These are phyloP conservation scores for Globomyces sp. DNA, from an alignment of 371 early-diverging fungal genomes.

Conservation along the genomic window DNA sequence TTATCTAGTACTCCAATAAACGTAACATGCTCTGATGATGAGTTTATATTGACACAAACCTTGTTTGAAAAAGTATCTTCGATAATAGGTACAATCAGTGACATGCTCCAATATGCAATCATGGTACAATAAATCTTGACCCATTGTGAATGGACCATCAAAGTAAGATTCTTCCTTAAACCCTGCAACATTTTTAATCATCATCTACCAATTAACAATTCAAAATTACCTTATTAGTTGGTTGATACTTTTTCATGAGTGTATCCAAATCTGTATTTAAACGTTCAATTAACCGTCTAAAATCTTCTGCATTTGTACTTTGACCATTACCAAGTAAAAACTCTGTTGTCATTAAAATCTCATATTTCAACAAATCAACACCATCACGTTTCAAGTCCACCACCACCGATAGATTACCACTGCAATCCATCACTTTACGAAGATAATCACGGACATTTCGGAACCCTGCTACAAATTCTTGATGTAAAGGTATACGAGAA, in stretches of 20 bases:
- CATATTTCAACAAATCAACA: slow-evolving; percentile 7
- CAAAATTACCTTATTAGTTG: not conserved
- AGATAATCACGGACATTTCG: slow-evolving; percentile 1
- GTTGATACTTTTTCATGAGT: slow-evolving; percentile 8
- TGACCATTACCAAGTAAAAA: slow-evolving; percentile 7
- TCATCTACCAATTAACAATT: slow-evolving; percentile 11
- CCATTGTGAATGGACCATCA: slow-evolving; percentile 10
- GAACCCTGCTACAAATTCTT: slow-evolving; percentile 11
- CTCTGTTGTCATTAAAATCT: not conserved
- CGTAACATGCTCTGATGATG: slow-evolving; percentile 24
- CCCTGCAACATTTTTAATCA: slow-evolving; percentile 26
- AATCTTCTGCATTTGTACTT: slow-evolving; percentile 8
- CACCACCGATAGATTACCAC: not conserved
- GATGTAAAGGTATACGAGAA: not conserved
- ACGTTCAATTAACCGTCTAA: not conserved
- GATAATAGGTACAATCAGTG: slow-evolving; percentile 32
- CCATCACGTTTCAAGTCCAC: slow-evolving; percentile 5
- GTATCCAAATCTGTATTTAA: slow-evolving; percentile 12
- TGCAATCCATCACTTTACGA: slow-evolving; percentile 10
- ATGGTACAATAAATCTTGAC: slow-evolving; percentile 15
- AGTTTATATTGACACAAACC: slow-evolving; percentile 15
- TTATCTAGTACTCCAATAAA: slow-evolving; percentile 27
- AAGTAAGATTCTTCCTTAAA: slow-evolving; percentile 27
- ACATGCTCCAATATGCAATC: slow-evolving; percentile 35
- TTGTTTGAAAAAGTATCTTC: slow-evolving; percentile 24